Evolutionary conservation across 768 basidiomycete species (phyloP).

Genomic region (Auricularia cornea): DNA sequence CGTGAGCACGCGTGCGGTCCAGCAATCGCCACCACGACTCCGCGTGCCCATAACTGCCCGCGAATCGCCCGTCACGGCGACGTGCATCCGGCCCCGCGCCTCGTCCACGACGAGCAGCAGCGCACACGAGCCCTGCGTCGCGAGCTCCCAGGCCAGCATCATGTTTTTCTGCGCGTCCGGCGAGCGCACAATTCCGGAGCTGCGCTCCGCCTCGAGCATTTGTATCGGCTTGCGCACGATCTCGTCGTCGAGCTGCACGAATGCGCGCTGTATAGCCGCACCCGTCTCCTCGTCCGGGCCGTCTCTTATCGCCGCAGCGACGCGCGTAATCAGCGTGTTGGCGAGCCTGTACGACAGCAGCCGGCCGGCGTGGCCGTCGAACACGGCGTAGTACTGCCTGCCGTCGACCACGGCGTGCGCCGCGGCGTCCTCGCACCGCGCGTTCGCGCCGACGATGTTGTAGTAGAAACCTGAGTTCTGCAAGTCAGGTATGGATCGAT

Average conservation of each 20-base stretch:
- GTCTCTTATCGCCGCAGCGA: too few species aligned
- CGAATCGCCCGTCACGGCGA: conserved; percentile 90
- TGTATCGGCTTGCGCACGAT: conserved; percentile 29
- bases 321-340: background rate
- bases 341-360: background rate
- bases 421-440: background rate
- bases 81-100: conserved; percentile 69
- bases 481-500: background rate
- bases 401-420: background rate
- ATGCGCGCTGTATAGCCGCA: conserved; percentile 27
- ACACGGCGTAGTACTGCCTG: background rate
- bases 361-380: background rate
- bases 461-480: background rate
- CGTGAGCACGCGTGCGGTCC: conserved; percentile 54
- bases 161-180: background rate
- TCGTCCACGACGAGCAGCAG: conserved; percentile 84
- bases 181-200: background rate
- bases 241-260: conserved; percentile 33
- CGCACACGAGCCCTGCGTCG: conserved; percentile 58
- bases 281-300: background rate
- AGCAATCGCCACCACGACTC: conserved; percentile 28
- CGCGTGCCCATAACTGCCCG: conserved; percentile 93
- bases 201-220: background rate
- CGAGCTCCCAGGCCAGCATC: background rate
- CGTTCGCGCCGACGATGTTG: background rate